These are phyloP conservation scores for Cenchrus fungigraminus DNA, from an alignment of 176 grass and related monocot genomes.

Conservation along the genomic window DNA sequence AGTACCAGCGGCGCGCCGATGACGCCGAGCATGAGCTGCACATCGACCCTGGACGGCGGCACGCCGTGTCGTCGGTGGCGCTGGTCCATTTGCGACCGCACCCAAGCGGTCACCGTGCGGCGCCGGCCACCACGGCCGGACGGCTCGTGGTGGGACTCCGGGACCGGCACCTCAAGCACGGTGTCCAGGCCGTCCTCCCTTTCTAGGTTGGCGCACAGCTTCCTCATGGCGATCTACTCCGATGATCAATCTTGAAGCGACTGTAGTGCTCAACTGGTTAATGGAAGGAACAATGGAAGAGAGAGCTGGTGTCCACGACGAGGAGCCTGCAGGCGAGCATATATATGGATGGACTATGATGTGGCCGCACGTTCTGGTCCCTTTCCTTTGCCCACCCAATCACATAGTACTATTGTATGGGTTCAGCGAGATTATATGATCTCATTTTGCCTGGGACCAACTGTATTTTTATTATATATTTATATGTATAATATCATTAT, in stretches of 20 bases:
- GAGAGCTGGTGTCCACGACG: background rate
- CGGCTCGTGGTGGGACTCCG: constrained; percentile 54
- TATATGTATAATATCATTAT: background rate
- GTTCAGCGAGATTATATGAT: constrained; percentile 19
- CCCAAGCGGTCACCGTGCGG: constrained; percentile 73
- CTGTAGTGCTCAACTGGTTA: background rate
- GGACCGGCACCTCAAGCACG: constrained; percentile 86
- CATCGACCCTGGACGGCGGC: constrained; percentile 45
- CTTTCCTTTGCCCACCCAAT: constrained; percentile 12
- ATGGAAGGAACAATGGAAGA: background rate
- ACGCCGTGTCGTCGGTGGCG: background rate
- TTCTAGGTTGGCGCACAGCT: constrained; percentile 80
- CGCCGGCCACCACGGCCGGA: background rate
- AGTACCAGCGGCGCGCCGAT: constrained; percentile 81
- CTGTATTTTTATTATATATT: background rate
- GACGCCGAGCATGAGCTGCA: constrained; percentile 84
- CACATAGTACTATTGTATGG: background rate
- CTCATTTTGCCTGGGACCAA: constrained; percentile 4
- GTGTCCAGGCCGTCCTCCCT: constrained; percentile 73
- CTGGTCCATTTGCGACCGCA: constrained; percentile 53
- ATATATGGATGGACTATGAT: constrained; percentile 38
- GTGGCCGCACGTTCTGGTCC: constrained; percentile 43
- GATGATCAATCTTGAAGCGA: background rate
- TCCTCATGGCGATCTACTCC: constrained; percentile 56
- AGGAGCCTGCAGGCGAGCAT: background rate